Evolutionary conservation across 331 rosid species (phyloP).

Genomic region (Stylosanthes scabra): DNA sequence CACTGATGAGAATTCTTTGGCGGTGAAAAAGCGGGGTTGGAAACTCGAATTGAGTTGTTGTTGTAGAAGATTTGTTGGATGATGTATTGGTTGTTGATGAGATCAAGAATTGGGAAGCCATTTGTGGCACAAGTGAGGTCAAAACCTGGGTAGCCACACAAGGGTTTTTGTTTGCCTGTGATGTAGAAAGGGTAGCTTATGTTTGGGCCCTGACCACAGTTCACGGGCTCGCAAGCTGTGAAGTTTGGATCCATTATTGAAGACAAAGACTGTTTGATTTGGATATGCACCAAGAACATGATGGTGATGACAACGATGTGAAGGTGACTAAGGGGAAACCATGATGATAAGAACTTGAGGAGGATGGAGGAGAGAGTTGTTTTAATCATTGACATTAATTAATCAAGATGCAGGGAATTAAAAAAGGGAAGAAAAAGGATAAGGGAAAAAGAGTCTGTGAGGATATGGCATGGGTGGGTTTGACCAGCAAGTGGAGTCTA

Average conservation of each 20-base stretch:
- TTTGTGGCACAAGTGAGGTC: slow-evolving; percentile 22
- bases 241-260: slow-evolving; percentile 30
- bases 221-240: slow-evolving; percentile 34
- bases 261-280: not conserved
- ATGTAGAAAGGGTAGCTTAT: slow-evolving; percentile 58
- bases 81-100: slow-evolving; percentile 21
- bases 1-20: not conserved
- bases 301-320: not conserved
- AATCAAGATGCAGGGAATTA: not conserved
- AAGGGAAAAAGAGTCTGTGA: not conserved
- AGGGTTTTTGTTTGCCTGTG: slow-evolving; percentile 13
- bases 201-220: slow-evolving; percentile 44
- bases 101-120: slow-evolving; percentile 38
- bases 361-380: not conserved
- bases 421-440: not conserved
- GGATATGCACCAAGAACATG: slow-evolving; percentile 13
- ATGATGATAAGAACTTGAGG: not conserved
- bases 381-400: slow-evolving; percentile 46
- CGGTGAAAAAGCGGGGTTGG: slow-evolving; percentile 34
- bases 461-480: not conserved
- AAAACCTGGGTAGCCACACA: slow-evolving; percentile 54
- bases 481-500: slow-evolving; percentile 19
- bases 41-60: slow-evolving; percentile 31
- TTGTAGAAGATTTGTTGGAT: slow-evolving; percentile 46
- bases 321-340: not conserved